A percentile compares a stretch with the other conserved stretches of the same genome.
These are phyloP conservation scores for Aristolochia fimbriata DNA, from an alignment of 164 flowering plant genomes.

Conservation along the genomic window DNA sequence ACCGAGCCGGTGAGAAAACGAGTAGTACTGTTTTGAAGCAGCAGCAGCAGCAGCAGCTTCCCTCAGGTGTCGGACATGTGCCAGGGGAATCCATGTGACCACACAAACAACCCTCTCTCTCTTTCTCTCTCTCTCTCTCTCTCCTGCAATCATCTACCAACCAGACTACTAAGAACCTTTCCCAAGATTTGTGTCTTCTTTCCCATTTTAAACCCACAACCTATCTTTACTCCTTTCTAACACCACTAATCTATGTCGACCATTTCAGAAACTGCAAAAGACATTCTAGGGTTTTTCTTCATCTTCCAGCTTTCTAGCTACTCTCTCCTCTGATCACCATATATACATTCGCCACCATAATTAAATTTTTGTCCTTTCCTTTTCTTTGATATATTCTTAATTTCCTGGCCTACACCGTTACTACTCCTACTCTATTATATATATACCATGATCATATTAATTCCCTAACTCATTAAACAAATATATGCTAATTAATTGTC, in stretches of 20 bases:
- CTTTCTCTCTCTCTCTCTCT: too few species aligned
- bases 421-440: too few species aligned
- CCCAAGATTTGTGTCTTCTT: constrained; percentile 21
- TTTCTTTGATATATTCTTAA: not conserved
- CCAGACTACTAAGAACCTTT: constrained; percentile 21
- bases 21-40: not conserved
- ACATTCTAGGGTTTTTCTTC: constrained; percentile 1
- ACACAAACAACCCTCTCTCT: constrained; percentile 18
- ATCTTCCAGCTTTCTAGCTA: too few species aligned
- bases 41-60: constrained; percentile 1
- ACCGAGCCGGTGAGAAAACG: too few species aligned
- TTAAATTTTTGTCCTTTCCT: not conserved
- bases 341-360: too few species aligned
- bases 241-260: not conserved
- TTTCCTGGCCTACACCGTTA: too few species aligned
- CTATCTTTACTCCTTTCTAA: too few species aligned
- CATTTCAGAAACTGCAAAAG: not conserved
- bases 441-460: too few species aligned
- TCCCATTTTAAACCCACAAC: not conserved
- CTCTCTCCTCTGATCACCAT: too few species aligned
- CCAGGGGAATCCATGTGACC: constrained; percentile 49
- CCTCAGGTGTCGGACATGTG: constrained; percentile 22
- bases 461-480: too few species aligned
- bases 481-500: too few species aligned
- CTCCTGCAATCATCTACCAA: constrained; percentile 26